Conservation (phyloP, 331 rosid species). For the Arachis monticola region DNA sequence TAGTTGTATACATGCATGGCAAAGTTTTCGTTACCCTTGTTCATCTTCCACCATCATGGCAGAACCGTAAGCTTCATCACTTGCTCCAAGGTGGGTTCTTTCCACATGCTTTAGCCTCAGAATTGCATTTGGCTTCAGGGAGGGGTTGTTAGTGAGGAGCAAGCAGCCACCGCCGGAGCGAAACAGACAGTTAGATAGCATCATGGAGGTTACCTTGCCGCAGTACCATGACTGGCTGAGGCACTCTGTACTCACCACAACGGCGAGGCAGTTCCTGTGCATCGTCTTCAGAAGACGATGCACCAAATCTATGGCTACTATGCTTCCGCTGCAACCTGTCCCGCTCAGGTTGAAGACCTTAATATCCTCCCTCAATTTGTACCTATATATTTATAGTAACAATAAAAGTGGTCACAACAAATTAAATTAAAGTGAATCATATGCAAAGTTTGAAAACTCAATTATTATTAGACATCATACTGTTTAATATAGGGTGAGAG, state of each 20-base stretch:
- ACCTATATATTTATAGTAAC: constrained; percentile 12
- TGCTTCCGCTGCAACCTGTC: constrained; percentile 62
- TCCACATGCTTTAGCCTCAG: constrained; percentile 46
- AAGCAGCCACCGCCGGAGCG: constrained; percentile 60
- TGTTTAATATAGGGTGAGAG: no score
- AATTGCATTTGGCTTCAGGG: constrained; percentile 30
- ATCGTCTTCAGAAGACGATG: constrained; percentile 43
- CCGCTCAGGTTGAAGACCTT: constrained; percentile 57
- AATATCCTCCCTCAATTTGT: constrained; percentile 52
- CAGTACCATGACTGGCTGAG: constrained; percentile 57
- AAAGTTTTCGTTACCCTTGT: constrained; percentile 14
- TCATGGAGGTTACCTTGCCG: constrained; percentile 54
- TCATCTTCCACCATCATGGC: constrained; percentile 48
- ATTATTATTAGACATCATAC: no score
- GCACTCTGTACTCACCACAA: constrained; percentile 57
- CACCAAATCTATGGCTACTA: constrained; percentile 54
- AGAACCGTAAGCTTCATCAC: constrained; percentile 50
- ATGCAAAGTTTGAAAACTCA: no score
- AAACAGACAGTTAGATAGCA: constrained; percentile 58
- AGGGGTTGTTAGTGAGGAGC: constrained; percentile 53
- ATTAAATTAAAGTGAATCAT: no score
- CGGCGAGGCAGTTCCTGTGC: constrained; percentile 34
- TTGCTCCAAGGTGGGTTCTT: constrained; percentile 47
- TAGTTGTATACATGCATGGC: no score
- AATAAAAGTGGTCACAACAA: no score